Evolutionary conservation across 1,139 yeast genomes (phyloP).

Genomic region (Blastobotrys elegans): DNA sequence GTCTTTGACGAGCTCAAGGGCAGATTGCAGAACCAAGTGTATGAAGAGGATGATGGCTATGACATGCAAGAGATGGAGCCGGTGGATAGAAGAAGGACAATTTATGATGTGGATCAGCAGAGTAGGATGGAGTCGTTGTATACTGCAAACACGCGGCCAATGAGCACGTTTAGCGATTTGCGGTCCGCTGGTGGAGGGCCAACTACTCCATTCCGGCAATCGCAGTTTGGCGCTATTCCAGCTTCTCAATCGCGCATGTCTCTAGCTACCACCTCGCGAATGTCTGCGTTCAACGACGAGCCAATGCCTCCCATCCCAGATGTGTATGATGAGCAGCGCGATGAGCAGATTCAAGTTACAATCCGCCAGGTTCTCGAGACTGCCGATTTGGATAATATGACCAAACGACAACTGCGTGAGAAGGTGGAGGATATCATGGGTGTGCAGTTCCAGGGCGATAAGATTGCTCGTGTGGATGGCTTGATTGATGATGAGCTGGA

Average conservation of each 20-base stretch:
- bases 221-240: not conserved
- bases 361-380: slow-evolving; percentile 31
- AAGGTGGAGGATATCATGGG: slow-evolving; percentile 37
- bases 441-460: slow-evolving; percentile 31
- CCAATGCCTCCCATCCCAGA: slow-evolving; percentile 6
- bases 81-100: slow-evolving; percentile 11
- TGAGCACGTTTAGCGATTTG: slow-evolving; percentile 21
- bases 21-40: slow-evolving; percentile 21
- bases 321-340: slow-evolving; percentile 22
- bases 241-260: slow-evolving; percentile 19
- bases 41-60: slow-evolving; percentile 22
- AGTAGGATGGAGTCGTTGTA: slow-evolving; percentile 17
- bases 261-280: slow-evolving; percentile 15
- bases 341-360: slow-evolving; percentile 23
- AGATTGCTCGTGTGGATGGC: slow-evolving; percentile 30
- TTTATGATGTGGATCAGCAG: slow-evolving; percentile 14
- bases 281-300: slow-evolving; percentile 1
- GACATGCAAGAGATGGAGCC: slow-evolving; percentile 29
- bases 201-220: not conserved
- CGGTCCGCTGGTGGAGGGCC: too few species aligned
- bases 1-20: slow-evolving; percentile 31
- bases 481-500: slow-evolving; percentile 37
- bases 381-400: slow-evolving; percentile 36
- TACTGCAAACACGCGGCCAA: slow-evolving; percentile 18
- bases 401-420: slow-evolving; percentile 35